A percentile compares a stretch with the other conserved stretches of the same genome.
Evolutionary conservation across 2,329 filamentous ascomycete species (phyloP).

Genomic region (Exutisphaerella laricina): DNA sequence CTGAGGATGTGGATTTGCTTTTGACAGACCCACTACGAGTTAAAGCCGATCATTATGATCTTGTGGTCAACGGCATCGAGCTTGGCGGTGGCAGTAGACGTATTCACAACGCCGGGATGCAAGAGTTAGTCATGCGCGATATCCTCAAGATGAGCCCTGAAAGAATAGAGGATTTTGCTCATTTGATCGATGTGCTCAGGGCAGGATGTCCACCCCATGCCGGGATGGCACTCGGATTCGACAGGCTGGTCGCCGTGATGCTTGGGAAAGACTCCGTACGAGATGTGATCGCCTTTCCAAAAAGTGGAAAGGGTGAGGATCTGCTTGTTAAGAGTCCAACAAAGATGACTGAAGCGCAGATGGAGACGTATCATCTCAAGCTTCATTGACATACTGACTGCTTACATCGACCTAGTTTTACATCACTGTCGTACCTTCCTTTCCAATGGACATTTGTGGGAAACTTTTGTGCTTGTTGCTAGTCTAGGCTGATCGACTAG

Average conservation of each 20-base stretch:
- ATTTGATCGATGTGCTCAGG: conserved; percentile 74
- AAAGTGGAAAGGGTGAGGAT: conserved; percentile 86
- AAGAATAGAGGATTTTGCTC: conserved; percentile 73
- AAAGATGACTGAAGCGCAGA: conserved; percentile 55
- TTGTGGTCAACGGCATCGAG: conserved; percentile 93
- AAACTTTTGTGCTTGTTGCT: no score
- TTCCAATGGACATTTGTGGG: no score
- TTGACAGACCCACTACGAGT: conserved; percentile 64
- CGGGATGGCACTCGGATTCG: conserved; percentile 87
- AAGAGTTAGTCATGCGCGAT: conserved; percentile 77
- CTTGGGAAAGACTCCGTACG: conserved; percentile 69
- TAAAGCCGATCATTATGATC: conserved; percentile 85
- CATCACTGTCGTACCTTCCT: no score
- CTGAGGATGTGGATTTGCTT: conserved; percentile 68
- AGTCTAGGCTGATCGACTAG: no score
- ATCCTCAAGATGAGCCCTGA: conserved; percentile 71
- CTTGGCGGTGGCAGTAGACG: conserved; percentile 87
- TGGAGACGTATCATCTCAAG: conserved; percentile 55
- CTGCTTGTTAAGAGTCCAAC: conserved; percentile 73
- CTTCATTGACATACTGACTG: no score
- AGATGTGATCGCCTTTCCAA: conserved; percentile 96
- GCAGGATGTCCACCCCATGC: conserved; percentile 92
- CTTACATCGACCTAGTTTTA: no score
- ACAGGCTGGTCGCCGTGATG: conserved; percentile 76
- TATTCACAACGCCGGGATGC: conserved; percentile 78